phyloP scores from a whole-genome alignment of 2,329 filamentous ascomycete genomes.

The Pseudocercospora macadamiae region DNA sequence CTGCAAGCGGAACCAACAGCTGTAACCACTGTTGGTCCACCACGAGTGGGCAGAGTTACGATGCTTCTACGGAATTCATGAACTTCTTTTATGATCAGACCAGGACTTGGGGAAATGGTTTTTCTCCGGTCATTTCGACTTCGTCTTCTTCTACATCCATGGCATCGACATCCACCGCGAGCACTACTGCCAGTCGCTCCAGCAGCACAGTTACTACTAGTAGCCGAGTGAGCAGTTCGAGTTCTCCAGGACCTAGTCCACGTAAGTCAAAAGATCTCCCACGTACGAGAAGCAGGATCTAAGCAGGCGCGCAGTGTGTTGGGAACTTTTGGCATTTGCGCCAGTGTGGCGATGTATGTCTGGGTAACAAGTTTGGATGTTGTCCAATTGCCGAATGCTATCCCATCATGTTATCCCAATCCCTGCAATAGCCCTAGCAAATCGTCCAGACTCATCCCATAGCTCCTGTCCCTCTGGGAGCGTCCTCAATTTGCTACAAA shows the following conservation, averaged over 20 bases:
- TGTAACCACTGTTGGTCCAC: constrained; percentile 39
- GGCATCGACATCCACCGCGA: neutral
- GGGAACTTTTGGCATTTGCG: neutral
- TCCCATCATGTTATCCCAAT: too few species aligned
- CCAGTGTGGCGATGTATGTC: neutral
- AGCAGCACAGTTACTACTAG: neutral
- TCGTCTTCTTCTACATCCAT: neutral
- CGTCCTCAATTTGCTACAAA: too few species aligned
- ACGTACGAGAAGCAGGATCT: neutral
- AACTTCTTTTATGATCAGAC: constrained; percentile 34
- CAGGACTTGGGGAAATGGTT: constrained; percentile 14
- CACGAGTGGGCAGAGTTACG: constrained; percentile 20
- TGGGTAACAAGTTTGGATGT: neutral
- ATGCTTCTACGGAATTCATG: constrained; percentile 32
- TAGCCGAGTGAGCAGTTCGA: neutral
- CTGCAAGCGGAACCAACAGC: too few species aligned
- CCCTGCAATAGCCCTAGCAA: too few species aligned
- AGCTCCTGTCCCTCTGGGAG: too few species aligned
- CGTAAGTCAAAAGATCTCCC: neutral
- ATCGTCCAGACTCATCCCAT: too few species aligned
- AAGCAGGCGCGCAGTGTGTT: neutral
- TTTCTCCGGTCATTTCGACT: neutral
- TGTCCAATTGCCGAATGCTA: too few species aligned
- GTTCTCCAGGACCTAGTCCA: too few species aligned
- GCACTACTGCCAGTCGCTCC: neutral